Evolutionary conservation across 768 basidiomycete species (phyloP), one percentile per base, ranked within the genome.

Genomic region (Leucocoprinus birnbaumii): DNA sequence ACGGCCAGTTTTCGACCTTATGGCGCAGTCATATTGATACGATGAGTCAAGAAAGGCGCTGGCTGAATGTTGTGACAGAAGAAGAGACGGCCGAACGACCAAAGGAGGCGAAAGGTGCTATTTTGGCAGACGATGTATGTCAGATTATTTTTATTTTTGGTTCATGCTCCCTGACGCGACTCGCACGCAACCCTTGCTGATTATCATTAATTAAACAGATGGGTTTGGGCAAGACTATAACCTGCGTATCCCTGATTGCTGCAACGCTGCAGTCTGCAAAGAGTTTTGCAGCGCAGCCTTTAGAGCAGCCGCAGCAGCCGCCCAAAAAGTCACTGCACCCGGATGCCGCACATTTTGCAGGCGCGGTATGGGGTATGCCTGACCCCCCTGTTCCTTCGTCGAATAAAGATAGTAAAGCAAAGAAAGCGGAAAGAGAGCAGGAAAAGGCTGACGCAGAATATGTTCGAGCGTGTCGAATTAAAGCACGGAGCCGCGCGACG

Each of bases 221-320:
- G 95, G 96, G 96, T 61, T 82, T 99, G 25, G 96, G 96, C 16
- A 98, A 98, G 72, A 98, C 96, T 0, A 94, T 98, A 50, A 91
- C 94, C 26, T 92, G 95, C 58, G 91, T 98, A 22, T 91, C 96
- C 14, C 79, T 99, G 48, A 88, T 99, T 48, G 94, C 93, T 10
- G 82, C 89, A 25, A 98, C 97, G 1, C 77, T 95, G 13, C 61
- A 66, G 48, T 79, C 88, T 0, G 90, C 97, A 10, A 75, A 71
- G 19, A 70, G 70, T 34, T 95, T 94, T 69, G 85, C 83, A 10
- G 64, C 74, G 26, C 71, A 78, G 2, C 82, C 86, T 0, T 62
- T 90, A 44, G 74, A 77, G 6, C 65, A 66, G 4, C 65, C 73
- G 3, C 76, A 76, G 0, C 66, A 72, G 3, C 70, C 75, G 22